Evolutionary conservation across 2,329 filamentous ascomycete species (phyloP).

Genomic region (Colletotrichum orbiculare): DNA sequence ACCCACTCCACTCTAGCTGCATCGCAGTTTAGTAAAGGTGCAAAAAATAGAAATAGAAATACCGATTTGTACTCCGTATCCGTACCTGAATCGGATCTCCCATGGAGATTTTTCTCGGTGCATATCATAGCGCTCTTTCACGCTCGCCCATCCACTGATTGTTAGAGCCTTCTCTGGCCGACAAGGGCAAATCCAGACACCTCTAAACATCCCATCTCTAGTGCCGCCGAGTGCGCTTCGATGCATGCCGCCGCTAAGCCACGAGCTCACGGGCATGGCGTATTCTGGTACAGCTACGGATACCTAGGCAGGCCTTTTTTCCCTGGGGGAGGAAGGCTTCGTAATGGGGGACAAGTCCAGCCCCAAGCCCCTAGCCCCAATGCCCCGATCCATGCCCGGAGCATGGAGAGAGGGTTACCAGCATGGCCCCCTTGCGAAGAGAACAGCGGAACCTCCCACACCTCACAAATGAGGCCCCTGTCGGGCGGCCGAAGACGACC

Average conservation of each 20-base stretch:
- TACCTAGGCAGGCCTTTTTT: too few species aligned
- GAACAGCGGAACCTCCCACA: slow-evolving; percentile 19
- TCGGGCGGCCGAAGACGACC: slow-evolving; percentile 9
- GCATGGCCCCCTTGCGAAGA: slow-evolving; percentile 18
- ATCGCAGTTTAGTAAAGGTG: too few species aligned
- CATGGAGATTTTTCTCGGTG: slow-evolving; percentile 22
- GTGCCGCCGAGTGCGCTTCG: too few species aligned
- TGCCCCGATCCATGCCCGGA: background rate
- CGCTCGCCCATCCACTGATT: too few species aligned
- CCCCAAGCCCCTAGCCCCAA: background rate
- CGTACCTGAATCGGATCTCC: slow-evolving; percentile 30
- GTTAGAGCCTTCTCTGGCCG: background rate
- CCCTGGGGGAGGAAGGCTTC: background rate
- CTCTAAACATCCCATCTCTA: too few species aligned
- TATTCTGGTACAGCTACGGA: background rate
- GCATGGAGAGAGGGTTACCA: slow-evolving; percentile 17
- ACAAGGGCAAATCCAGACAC: slow-evolving; percentile 7
- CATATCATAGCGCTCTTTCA: too few species aligned
- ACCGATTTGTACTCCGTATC: slow-evolving; percentile 17
- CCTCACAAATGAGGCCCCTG: slow-evolving; percentile 18
- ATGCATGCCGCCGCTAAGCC: too few species aligned
- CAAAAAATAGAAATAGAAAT: slow-evolving; percentile 33
- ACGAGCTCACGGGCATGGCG: too few species aligned
- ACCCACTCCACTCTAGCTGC: slow-evolving; percentile 27
- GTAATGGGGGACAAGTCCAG: slow-evolving; percentile 2